These are phyloP conservation scores for Xylaria digitata DNA, from an alignment of 2,329 filamentous ascomycete species.

Conservation along the genomic window DNA sequence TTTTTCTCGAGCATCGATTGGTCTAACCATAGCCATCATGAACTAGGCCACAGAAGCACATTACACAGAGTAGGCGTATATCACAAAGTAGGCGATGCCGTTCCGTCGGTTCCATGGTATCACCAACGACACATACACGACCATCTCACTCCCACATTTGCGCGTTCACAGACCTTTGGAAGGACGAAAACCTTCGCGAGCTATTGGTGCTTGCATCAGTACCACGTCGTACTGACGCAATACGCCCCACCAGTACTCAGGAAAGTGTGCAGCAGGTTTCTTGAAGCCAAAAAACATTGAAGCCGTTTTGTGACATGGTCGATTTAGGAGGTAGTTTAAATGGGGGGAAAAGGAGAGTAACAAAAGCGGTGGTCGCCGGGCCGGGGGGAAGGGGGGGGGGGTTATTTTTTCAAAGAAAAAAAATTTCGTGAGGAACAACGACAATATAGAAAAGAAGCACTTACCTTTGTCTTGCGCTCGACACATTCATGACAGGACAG, in stretches of 20 bases:
- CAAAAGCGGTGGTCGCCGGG: too few relatives aligned
- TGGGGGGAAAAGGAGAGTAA: neutral
- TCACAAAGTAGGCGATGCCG: slow-evolving; percentile 17
- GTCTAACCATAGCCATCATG: slow-evolving; percentile 13
- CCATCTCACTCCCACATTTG: slow-evolving; percentile 10
- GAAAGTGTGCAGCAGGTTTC: slow-evolving; percentile 26
- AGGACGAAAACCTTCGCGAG: slow-evolving; percentile 21
- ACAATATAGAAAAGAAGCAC: slow-evolving; percentile 44
- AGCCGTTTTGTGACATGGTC: slow-evolving; percentile 12
- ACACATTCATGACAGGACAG: slow-evolving; percentile 83
- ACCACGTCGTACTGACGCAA: slow-evolving; percentile 47
- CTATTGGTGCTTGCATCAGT: slow-evolving; percentile 39
- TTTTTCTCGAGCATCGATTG: slow-evolving; percentile 31
- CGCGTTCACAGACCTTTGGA: slow-evolving; percentile 9
- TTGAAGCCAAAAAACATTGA: slow-evolving; percentile 11
- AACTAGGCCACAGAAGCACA: slow-evolving; percentile 1
- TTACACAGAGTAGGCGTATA: slow-evolving; percentile 3
- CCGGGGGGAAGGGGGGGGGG: too few relatives aligned
- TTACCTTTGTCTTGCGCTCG: slow-evolving; percentile 82
- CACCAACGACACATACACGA: slow-evolving; percentile 19
- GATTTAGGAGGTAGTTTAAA: neutral
- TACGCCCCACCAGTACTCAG: slow-evolving; percentile 33
- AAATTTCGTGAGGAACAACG: neutral
- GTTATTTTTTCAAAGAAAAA: neutral
- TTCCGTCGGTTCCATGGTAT: slow-evolving; percentile 15